Evolutionary conservation across 768 basidiomycete genomes (phyloP), one percentile per base, ranked within the genome.

Genomic region (Auriscalpium vulgare): DNA sequence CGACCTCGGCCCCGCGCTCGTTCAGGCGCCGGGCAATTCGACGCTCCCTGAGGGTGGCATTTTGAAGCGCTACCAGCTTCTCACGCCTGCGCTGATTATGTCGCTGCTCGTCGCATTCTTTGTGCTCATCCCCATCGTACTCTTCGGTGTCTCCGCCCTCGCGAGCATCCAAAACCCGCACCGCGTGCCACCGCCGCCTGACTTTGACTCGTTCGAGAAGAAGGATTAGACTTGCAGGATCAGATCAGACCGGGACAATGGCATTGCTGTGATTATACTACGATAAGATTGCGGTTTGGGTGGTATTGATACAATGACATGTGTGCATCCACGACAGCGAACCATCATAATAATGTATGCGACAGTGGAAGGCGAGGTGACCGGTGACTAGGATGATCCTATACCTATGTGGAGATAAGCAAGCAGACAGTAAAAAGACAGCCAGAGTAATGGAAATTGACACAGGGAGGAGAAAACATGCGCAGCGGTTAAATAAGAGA

Each of bases 161-260:
- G 78, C 85, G 19, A 84, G 85, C 62, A 88, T 91, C 57, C 86
- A 90, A 66, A 84, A 80, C 47, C 83, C 88, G 1, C 63, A 85
- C 48, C 74, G 81, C 37, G 76, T 78, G 38, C 85, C 86, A 56
- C 70, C 76, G 9, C 82, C 85, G 16, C 88, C 83, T 69, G 80
- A 80, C 8, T 88, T 78, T 64, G 82, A 71, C 63, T 83, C 86
- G 6, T 74, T 75, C 50, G 87, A 88, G 67, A 89, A 77, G 75
- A 91, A 91, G 78, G 82, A 73, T 61, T 87, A 91, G 74, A 90
- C 77, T 65, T 55, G 29, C 5, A 13, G 14, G 21, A 19, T 23
- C 16, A 13, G n/a, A 29, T 34, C n/a, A 47, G 8, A 17, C n/a
- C 23, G 37, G 9, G 21, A 14, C 8, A 16, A 14, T 37, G 37